Evolutionary conservation across 2,329 filamentous ascomycete genomes (phyloP).

Genomic region (Elsinoe batatas): DNA sequence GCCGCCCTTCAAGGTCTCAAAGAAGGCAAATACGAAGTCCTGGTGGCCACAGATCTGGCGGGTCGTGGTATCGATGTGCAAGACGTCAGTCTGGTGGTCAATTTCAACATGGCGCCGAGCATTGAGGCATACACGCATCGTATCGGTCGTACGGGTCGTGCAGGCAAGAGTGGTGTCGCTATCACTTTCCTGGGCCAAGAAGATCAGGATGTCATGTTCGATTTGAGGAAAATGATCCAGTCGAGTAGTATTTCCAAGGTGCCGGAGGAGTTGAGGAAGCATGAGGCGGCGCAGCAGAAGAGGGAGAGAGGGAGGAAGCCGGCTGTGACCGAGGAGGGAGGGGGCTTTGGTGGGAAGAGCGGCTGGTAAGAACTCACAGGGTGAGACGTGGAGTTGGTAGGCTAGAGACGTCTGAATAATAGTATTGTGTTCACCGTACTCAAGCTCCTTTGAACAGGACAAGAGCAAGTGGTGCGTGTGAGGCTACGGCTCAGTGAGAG

Average conservation of each 20-base stretch:
- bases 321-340: constrained; percentile 24
- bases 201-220: constrained; percentile 79
- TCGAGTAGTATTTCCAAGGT: constrained; percentile 84
- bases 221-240: constrained; percentile 87
- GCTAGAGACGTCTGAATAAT: too few species aligned
- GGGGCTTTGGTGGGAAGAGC: constrained; percentile 28
- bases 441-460: too few species aligned
- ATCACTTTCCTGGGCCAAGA: constrained; percentile 92
- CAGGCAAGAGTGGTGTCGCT: constrained; percentile 89
- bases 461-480: too few species aligned
- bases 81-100: constrained; percentile 87
- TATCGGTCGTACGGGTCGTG: constrained; percentile 92
- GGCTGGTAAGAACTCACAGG: constrained; percentile 19
- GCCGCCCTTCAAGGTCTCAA: constrained; percentile 79
- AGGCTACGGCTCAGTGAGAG: too few species aligned
- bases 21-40: constrained; percentile 67
- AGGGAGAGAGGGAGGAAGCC: constrained; percentile 45
- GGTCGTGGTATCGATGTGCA: constrained; percentile 96
- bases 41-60: constrained; percentile 91
- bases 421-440: too few species aligned
- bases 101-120: constrained; percentile 94
- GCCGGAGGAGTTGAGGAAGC: constrained; percentile 79
- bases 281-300: constrained; percentile 85
- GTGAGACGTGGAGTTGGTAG: too few species aligned
- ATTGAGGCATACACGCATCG: constrained; percentile 97